phyloP scores from a whole-genome alignment of 1,284 basidiomycete genomes.

The Irpex sp. region DNA sequence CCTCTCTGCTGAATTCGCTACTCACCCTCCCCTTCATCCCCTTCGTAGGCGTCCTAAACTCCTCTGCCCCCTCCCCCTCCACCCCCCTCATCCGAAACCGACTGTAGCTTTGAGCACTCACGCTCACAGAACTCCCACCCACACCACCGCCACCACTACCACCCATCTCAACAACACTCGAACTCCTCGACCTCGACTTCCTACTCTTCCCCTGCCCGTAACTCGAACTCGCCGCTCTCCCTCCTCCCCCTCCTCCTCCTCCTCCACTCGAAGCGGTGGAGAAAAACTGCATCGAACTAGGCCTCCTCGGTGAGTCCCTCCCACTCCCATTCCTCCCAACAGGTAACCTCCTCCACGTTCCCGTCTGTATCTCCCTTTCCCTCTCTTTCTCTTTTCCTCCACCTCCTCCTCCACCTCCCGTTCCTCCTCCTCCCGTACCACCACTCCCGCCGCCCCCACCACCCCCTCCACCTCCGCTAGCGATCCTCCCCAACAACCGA shows the following conservation, averaged over 20 bases:
- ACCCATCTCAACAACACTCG: background rate
- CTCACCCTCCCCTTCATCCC: too few relatives aligned
- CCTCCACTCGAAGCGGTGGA: constrained; percentile 33
- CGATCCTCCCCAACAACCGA: constrained; percentile 20
- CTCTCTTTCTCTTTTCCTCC: too few relatives aligned
- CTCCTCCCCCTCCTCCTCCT: background rate
- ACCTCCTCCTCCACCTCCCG: too few relatives aligned
- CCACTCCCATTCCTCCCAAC: background rate
- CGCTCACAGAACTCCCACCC: too few relatives aligned
- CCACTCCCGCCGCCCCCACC: constrained; percentile 2
- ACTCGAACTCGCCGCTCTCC: constrained; percentile 20
- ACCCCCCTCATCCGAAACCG: too few relatives aligned
- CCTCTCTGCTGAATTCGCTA: too few relatives aligned
- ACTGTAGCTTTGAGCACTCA: too few relatives aligned
- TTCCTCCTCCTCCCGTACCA: too few relatives aligned
- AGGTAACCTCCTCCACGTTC: too few relatives aligned
- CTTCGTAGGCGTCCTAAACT: background rate
- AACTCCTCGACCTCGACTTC: background rate
- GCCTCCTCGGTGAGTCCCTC: constrained; percentile 24
- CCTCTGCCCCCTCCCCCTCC: too few relatives aligned
- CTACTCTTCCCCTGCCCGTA: constrained; percentile 28
- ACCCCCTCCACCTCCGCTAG: constrained; percentile 13
- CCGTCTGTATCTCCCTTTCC: too few relatives aligned
- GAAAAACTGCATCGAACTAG: constrained; percentile 40
- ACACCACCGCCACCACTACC: too few relatives aligned